These are phyloP conservation scores for Yarrowia divulgata DNA, from an alignment of 805 yeast genomes.

Conservation along the genomic window DNA sequence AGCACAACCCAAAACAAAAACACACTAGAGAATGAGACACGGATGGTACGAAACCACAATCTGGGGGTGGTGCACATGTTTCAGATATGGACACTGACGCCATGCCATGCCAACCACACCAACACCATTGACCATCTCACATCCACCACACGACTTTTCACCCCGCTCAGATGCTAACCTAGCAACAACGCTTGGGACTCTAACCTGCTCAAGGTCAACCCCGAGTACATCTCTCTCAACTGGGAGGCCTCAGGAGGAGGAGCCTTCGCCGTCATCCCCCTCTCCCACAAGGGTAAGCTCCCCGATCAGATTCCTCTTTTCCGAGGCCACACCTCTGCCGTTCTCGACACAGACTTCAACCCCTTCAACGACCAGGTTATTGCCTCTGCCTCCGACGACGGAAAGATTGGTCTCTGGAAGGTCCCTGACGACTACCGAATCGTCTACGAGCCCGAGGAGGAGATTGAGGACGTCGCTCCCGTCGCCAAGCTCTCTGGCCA, in stretches of 20 bases:
- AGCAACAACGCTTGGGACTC: slow-evolving; percentile 96
- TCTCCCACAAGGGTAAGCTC: slow-evolving; percentile 84
- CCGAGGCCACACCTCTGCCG: slow-evolving; percentile 95
- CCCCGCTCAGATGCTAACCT: slow-evolving; percentile 49
- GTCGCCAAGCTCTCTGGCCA: slow-evolving; percentile 80
- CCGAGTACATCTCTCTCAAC: slow-evolving; percentile 82
- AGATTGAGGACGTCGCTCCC: slow-evolving; percentile 74
- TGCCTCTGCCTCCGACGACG: slow-evolving; percentile 84
- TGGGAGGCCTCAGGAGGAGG: slow-evolving; percentile 99
- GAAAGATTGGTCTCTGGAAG: slow-evolving; percentile 83
- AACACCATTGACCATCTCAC: not conserved
- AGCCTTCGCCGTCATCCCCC: slow-evolving; percentile 92
- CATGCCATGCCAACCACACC: not conserved
- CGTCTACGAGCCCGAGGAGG: slow-evolving; percentile 56
- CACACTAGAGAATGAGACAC: not conserved
- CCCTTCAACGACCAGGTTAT: slow-evolving; percentile 82
- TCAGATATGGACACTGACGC: no score
- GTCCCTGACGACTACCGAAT: slow-evolving; percentile 81
- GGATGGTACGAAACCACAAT: no score
- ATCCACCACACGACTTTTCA: slow-evolving; percentile 50
- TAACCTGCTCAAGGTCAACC: slow-evolving; percentile 84
- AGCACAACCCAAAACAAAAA: slow-evolving; percentile 13
- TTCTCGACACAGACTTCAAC: slow-evolving; percentile 92
- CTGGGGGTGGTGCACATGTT: no score
- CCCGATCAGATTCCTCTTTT: slow-evolving; percentile 94